Base-by-base conservation (phyloP, 306 rosid genomes). In the Alnus glutinosa region DNA sequence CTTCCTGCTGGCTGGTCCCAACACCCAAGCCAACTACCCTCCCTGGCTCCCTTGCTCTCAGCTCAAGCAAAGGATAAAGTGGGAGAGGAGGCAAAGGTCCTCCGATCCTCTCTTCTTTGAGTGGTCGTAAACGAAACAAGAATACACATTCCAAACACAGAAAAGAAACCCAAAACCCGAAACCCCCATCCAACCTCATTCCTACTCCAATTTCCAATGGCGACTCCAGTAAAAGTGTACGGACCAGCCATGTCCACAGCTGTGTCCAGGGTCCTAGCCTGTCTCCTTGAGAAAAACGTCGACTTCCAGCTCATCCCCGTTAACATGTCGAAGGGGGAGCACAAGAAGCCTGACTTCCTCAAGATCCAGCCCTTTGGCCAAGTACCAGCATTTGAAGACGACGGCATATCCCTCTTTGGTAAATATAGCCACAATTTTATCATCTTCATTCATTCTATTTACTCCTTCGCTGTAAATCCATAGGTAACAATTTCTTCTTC, bases 311-410 rank as follows among this genome's bases (percentile, higher is more conserved):
- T 94, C 54, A 6, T 87, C 44, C 73, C 98, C 4, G 54, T 94
- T 13, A 83, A 92, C 90, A 85, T 94, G 92, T 57, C 97, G 79
- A 90, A 94, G 88, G 94, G 90, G 19, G 98, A 92, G 79, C 98
- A 94, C 80, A 92, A 85, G 83, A 87, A 78, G 69, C 97, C 94
- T 15, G 71, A 87, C 6, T 94, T 72, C 76, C 93, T 89, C 79
- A 86, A 90, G 80, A 83, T 92, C 62, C 97, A 93, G 88, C 98
- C 98, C 13, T 92, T 94, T 70, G 97, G 93, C 44, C 97, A 94
- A 89, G 98, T 94, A 13, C 98, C 97, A 2, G 97, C 91, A 70
- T 94, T 92, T 85, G 84, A 94, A 46, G 98, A 94, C 66, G 89
- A 87, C 0, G 9, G 71, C 71, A 81, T 87, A 70, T 77, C 96